These are phyloP conservation scores for Candida arabinofermentans DNA, from an alignment of 805 yeast genomes.

Conservation along the genomic window DNA sequence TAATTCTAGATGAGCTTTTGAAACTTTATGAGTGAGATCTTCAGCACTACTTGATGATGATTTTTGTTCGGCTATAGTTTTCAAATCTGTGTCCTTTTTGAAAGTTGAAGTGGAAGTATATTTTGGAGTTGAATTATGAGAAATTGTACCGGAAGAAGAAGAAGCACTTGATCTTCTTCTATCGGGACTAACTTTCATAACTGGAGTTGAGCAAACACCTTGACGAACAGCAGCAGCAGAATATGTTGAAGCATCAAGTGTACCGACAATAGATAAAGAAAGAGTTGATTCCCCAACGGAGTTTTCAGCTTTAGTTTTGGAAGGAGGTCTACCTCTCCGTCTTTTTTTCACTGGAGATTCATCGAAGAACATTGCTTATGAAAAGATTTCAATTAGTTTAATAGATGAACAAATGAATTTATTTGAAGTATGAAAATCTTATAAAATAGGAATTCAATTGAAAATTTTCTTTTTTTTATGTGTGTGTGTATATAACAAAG, in stretches of 20 bases:
- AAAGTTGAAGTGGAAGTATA: background rate
- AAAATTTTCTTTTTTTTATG: no score
- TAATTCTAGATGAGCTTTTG: slow-evolving; percentile 20
- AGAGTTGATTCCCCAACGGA: slow-evolving; percentile 27
- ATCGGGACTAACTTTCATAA: slow-evolving; percentile 30
- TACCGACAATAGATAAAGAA: slow-evolving; percentile 17
- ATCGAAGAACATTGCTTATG: slow-evolving; percentile 12
- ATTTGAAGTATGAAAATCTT: background rate
- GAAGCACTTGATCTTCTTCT: slow-evolving; percentile 14
- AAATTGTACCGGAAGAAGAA: slow-evolving; percentile 10
- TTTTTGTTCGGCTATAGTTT: background rate
- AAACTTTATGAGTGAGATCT: slow-evolving; percentile 7
- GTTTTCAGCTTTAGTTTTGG: slow-evolving; percentile 16
- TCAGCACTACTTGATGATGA: no score
- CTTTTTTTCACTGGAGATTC: slow-evolving; percentile 21
- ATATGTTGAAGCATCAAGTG: slow-evolving; percentile 21
- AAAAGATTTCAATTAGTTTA: no score
- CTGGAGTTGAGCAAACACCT: slow-evolving; percentile 29
- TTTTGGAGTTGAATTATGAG: slow-evolving; percentile 12
- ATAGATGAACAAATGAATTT: no score
- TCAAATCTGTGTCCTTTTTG: background rate
- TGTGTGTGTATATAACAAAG: no score
- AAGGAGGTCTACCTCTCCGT: slow-evolving; percentile 30
- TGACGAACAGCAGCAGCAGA: slow-evolving; percentile 28
- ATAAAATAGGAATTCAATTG: no score